phyloP scores from a whole-genome alignment of 2,329 filamentous ascomycete genomes.

The Diaporthe humulicola region DNA sequence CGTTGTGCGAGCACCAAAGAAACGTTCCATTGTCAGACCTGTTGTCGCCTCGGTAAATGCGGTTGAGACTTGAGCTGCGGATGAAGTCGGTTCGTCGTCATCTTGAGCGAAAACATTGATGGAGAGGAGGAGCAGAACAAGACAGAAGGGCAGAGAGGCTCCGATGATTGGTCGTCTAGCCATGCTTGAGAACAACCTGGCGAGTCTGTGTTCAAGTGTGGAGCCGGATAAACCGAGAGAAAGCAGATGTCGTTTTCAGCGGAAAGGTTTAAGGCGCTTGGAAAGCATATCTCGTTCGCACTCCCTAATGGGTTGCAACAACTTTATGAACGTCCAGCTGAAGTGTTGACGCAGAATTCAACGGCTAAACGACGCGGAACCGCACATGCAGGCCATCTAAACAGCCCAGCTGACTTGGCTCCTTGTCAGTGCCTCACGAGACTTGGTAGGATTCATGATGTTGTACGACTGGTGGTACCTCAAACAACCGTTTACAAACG shows the following conservation, averaged over 20 bases:
- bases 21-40: slow-evolving; percentile 53
- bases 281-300: not conserved
- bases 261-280: not conserved
- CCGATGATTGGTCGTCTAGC: not conserved
- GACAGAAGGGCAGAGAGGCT: not conserved
- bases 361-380: not conserved
- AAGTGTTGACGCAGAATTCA: too few relatives aligned
- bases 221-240: not conserved
- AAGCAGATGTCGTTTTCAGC: not conserved
- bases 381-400: not conserved
- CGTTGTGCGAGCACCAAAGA: slow-evolving; percentile 54
- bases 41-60: slow-evolving; percentile 51
- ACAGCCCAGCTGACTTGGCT: slow-evolving; percentile 11
- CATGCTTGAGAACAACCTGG: not conserved
- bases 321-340: not conserved
- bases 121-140: not conserved
- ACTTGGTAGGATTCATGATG: slow-evolving; percentile 6
- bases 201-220: not conserved
- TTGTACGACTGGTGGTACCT: not conserved
- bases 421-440: slow-evolving; percentile 1
- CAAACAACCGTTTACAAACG: not conserved
- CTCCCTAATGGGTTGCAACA: not conserved
- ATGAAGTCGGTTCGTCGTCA: slow-evolving; percentile 12
- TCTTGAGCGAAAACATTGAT: not conserved
- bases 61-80: not conserved